Base-by-base conservation (phyloP, 2,329 filamentous ascomycete species). In the Lojkania enalia region DNA sequence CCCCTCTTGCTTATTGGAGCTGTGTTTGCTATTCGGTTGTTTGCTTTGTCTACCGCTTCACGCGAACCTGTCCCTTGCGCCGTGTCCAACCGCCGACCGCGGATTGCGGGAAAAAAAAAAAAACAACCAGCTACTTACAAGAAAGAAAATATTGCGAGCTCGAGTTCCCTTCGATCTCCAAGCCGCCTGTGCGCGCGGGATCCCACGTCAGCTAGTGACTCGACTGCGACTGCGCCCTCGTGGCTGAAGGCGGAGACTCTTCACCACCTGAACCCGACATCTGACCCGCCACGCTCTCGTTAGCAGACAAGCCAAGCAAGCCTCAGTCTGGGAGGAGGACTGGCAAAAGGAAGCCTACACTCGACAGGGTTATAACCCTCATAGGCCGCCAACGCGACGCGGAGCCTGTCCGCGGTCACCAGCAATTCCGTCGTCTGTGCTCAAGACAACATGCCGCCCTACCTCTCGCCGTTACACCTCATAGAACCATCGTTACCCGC, bases 401-500 rank as follows among this genome's bases (percentile, higher is more conserved):
- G n/a, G n/a, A n/a, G n/a, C n/a, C n/a, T n/a, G n/a, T n/a, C n/a
- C n/a, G n/a, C n/a, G n/a, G n/a, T n/a, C n/a, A n/a, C n/a, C n/a
- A n/a, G n/a, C 46, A 42, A 32, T 20, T 21, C 44, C 51, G 46
- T 46, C 48, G 43, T 54, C 39, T 39, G 40, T 44, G 40, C 46
- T 42, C 39, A 61, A 60, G 53, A 57, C 54, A 63, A 46, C 51
- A 70, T 70, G 66, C 64, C 65, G 16, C 66, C 63, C 43, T 68
- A 67, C 51, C 51, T 63, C 30, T 54, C 64, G 2, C 60, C 57
- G 12, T 51, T 67, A 32, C 60, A 57, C 20, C 44, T 70, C 52
- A 55, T 68, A 44, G 46, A 67, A 39, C 70, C 71, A 11, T 57
- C 71, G 15, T 69, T 84, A 46, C 82, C 83, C 16, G 71, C 73